Percentiles rank a stretch among this genome's conserved stretches.
Evolutionary conservation across 23 red algal genomes (phyloP).

Genomic region (Gracilaria caudata): DNA sequence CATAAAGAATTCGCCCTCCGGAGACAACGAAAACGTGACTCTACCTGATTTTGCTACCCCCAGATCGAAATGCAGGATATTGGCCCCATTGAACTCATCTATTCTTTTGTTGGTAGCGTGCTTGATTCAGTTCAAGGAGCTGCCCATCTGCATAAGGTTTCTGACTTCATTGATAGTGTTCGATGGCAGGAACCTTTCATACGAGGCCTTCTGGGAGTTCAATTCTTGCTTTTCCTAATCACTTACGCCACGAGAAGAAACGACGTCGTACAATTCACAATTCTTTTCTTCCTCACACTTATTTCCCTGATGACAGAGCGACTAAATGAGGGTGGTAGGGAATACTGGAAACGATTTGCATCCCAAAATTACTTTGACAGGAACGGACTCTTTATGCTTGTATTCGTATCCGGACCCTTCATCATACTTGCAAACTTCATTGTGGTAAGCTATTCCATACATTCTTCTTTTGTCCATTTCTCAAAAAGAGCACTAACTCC

Average conservation of each 20-base stretch:
- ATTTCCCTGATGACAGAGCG: conserved; percentile 43
- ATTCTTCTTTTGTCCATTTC: neutral
- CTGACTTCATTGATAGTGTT: conserved; percentile 52
- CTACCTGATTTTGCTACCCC: neutral
- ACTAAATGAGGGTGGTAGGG: conserved; percentile 32
- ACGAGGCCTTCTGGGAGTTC: conserved; percentile 13
- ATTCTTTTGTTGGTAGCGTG: conserved; percentile 23
- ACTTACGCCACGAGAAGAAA: conserved; percentile 40
- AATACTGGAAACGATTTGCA: conserved; percentile 46
- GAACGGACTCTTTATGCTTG: conserved; percentile 53
- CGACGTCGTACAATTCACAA: conserved; percentile 45
- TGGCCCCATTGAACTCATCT: conserved; percentile 56
- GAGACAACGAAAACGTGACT: neutral
- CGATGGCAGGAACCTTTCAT: conserved; percentile 59
- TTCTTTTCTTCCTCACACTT: conserved; percentile 32
- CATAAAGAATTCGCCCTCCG: neutral
- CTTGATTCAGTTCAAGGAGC: conserved; percentile 20
- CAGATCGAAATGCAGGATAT: neutral
- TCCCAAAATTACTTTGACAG: conserved; percentile 70
- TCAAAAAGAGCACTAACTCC: neutral
- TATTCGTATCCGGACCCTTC: conserved; percentile 62
- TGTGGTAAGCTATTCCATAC: conserved; percentile 42
- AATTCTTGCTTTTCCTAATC: conserved; percentile 39
- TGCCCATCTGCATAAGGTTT: conserved; percentile 12
- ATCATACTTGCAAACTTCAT: conserved; percentile 66